These are phyloP conservation scores for Exophiala oligosperma DNA, from an alignment of 2,329 filamentous ascomycete genomes.

Conservation along the genomic window DNA sequence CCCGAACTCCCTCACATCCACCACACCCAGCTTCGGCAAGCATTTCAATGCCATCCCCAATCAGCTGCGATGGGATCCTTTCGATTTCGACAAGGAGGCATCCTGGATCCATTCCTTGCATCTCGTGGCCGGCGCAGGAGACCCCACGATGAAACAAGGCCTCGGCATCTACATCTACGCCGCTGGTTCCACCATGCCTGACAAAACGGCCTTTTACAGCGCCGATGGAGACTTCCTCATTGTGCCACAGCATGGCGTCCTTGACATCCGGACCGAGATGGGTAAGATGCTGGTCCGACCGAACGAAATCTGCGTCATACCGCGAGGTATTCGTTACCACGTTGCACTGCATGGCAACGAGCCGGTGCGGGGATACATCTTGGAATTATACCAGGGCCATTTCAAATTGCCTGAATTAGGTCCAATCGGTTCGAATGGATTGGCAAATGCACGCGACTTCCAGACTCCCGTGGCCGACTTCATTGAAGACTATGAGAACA, in stretches of 20 bases:
- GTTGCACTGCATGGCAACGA: conserved; percentile 64
- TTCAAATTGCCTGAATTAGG: conserved; percentile 71
- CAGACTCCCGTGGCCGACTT: conserved; percentile 70
- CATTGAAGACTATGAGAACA: conserved; percentile 55
- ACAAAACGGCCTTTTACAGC: conserved; percentile 77
- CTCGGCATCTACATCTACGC: conserved; percentile 80
- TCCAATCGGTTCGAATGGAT: conserved; percentile 70
- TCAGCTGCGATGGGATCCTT: conserved; percentile 77
- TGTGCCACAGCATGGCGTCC: conserved; percentile 69
- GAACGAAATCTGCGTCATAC: conserved; percentile 75
- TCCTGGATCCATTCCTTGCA: conserved; percentile 70
- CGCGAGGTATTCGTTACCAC: conserved; percentile 71
- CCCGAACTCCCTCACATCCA: conserved; percentile 46
- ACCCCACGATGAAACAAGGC: conserved; percentile 75
- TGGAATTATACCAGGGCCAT: conserved; percentile 73
- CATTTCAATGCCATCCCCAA: conserved; percentile 75
- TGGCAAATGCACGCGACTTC: conserved; percentile 77
- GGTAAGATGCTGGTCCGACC: conserved; percentile 73
- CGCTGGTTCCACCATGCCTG: conserved; percentile 73
- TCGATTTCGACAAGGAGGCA: conserved; percentile 66
- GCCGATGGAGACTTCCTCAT: conserved; percentile 78
- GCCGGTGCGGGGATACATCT: conserved; percentile 69
- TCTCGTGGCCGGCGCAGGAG: conserved; percentile 75
- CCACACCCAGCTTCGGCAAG: conserved; percentile 53
- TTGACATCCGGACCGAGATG: conserved; percentile 77